These are phyloP conservation scores for Salix arbutifolia DNA, from an alignment of 345 rosid species.

Conservation along the genomic window DNA sequence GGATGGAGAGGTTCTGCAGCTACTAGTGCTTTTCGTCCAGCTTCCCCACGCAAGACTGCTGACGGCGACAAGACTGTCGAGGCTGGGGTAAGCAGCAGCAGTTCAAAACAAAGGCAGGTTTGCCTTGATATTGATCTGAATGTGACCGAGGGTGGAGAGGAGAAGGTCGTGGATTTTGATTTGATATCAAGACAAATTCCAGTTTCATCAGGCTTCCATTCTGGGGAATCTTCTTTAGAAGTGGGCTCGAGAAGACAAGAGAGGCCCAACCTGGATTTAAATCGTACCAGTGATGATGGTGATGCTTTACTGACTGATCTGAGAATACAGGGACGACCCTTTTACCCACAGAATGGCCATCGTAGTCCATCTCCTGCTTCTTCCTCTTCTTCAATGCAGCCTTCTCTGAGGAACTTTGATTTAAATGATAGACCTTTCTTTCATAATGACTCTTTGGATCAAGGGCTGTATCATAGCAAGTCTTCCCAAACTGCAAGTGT, in stretches of 20 bases:
- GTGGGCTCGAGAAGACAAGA: conserved; percentile 51
- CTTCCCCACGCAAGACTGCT: conserved; percentile 53
- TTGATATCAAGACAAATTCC: conserved; percentile 46
- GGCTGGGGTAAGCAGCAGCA: conserved; percentile 34
- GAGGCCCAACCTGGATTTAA: conserved; percentile 73
- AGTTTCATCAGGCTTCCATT: conserved; percentile 44
- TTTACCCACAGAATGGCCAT: conserved; percentile 50
- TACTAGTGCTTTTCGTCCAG: conserved; percentile 68
- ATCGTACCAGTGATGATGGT: conserved; percentile 58
- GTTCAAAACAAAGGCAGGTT: conserved; percentile 43
- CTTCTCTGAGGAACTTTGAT: conserved; percentile 65
- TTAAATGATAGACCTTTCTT: conserved; percentile 74
- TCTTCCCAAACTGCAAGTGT: conserved; percentile 32
- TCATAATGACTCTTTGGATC: conserved; percentile 49
- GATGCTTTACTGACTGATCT: conserved; percentile 45
- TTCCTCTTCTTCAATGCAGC: conserved; percentile 71
- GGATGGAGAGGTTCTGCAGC: conserved; percentile 77
- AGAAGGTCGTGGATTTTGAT: conserved; percentile 43
- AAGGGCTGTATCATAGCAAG: conserved; percentile 31
- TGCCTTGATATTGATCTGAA: conserved; percentile 79
- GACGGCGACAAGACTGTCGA: conserved; percentile 30
- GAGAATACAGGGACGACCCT: conserved; percentile 48
- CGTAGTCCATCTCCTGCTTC: conserved; percentile 73
- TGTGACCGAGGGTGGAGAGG: conserved; percentile 70
- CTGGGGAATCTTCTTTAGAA: conserved; percentile 64